Conservation (phyloP, 208 protist species). For the Vickermania ingenoplastis region DNA sequence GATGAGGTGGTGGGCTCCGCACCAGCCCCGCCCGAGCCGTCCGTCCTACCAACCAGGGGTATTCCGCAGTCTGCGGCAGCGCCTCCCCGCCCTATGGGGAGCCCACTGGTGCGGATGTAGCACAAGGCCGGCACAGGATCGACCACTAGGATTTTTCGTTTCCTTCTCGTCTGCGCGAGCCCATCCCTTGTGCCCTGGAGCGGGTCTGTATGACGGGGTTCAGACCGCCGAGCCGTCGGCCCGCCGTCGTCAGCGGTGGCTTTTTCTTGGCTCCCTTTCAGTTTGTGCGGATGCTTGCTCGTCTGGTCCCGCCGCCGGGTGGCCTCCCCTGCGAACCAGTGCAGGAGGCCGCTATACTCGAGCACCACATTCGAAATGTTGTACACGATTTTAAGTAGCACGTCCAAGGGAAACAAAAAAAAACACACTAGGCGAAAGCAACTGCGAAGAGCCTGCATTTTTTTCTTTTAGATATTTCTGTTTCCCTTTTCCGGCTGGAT, state of each 20-base stretch:
- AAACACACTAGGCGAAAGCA: background rate
- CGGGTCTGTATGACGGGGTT: no score
- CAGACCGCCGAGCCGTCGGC: background rate
- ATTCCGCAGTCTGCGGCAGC: no score
- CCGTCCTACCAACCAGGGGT: background rate
- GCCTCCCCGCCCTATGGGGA: no score
- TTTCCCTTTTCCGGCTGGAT: background rate
- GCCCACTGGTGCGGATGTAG: background rate
- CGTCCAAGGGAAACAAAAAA: background rate
- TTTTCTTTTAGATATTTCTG: background rate
- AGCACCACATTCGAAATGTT: background rate
- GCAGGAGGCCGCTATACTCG: background rate
- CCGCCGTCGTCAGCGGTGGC: background rate
- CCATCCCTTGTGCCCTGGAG: no score
- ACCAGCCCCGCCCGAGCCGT: background rate
- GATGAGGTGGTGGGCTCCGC: no score
- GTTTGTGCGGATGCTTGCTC: background rate
- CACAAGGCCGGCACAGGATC: background rate
- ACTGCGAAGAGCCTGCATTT: background rate
- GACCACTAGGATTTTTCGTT: background rate
- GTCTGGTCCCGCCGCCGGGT: background rate
- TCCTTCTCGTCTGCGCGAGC: no score
- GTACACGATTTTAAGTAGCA: background rate
- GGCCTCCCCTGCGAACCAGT: background rate
- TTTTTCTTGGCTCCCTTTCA: no score